A percentile compares a stretch with the other conserved stretches of the same genome.
Evolutionary conservation across 306 rosid species (phyloP).

Genomic region (Prunus campanulata): DNA sequence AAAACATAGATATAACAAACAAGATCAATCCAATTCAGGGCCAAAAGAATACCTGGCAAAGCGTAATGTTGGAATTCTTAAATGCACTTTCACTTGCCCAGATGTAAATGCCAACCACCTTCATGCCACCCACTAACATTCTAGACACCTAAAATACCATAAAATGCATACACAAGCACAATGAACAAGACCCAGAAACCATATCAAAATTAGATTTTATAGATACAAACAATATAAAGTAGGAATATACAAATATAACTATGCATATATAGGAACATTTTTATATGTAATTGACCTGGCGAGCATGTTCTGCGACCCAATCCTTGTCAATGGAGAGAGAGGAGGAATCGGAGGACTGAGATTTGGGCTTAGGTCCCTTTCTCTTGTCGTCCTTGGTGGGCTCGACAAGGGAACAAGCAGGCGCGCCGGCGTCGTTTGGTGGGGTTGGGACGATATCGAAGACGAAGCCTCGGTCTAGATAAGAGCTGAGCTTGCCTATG

Average conservation of each 20-base stretch:
- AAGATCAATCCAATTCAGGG: not conserved
- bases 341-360: conserved; percentile 50
- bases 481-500: conserved; percentile 70
- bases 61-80: conserved; percentile 73
- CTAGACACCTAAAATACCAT: conserved; percentile 48
- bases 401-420: conserved; percentile 53
- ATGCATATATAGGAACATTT: not conserved
- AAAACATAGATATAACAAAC: not conserved
- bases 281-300: conserved; percentile 53
- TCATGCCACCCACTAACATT: conserved; percentile 86
- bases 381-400: conserved; percentile 54
- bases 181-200: conserved; percentile 1
- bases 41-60: conserved; percentile 60
- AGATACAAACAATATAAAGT: not conserved
- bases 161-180: not conserved
- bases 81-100: conserved; percentile 65
- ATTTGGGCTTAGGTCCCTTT: conserved; percentile 62
- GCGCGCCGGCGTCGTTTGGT: conserved; percentile 60
- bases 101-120: conserved; percentile 69
- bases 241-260: not conserved
- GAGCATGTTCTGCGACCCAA: conserved; percentile 95
- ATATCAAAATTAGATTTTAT: not conserved
- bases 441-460: conserved; percentile 83
- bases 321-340: conserved; percentile 64
- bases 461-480: conserved; percentile 70